phyloP scores from a whole-genome alignment of 371 early-diverging fungal genomes.

The Apophysomyces variabilis region DNA sequence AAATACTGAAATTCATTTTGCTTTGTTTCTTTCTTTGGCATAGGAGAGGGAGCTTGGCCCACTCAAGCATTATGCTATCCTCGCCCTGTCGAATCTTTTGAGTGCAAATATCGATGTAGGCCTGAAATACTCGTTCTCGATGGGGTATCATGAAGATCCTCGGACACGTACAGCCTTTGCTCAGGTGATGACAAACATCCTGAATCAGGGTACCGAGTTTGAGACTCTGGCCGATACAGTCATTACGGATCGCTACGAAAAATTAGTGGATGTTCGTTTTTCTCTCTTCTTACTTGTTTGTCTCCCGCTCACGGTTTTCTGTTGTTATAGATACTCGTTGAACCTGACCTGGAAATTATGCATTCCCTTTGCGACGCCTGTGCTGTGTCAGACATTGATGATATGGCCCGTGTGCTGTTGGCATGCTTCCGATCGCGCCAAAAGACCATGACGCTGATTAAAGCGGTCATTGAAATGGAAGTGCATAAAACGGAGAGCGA shows the following conservation, averaged over 20 bases:
- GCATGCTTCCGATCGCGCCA: slow-evolving; percentile 82
- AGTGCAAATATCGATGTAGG: slow-evolving; percentile 92
- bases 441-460: slow-evolving; percentile 72
- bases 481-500: slow-evolving; percentile 82
- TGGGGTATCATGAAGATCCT: slow-evolving; percentile 92
- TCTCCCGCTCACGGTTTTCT: not conserved
- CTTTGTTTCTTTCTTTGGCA: not conserved
- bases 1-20: no score
- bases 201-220: slow-evolving; percentile 88
- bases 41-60: slow-evolving; percentile 63
- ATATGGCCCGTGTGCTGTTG: slow-evolving; percentile 78
- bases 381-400: slow-evolving; percentile 87
- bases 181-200: slow-evolving; percentile 89
- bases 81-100: slow-evolving; percentile 87
- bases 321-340: slow-evolving; percentile 54
- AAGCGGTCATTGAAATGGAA: slow-evolving; percentile 84
- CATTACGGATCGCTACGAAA: slow-evolving; percentile 75
- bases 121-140: slow-evolving; percentile 85
- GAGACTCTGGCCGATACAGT: slow-evolving; percentile 81
- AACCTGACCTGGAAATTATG: slow-evolving; percentile 73
- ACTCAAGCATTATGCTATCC: slow-evolving; percentile 83
- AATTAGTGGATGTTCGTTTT: slow-evolving; percentile 68
- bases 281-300: not conserved
- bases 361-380: slow-evolving; percentile 87
- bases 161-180: slow-evolving; percentile 89